Base-by-base conservation (phyloP, 106 monocot species). In the Gastrodia elata region DNA sequence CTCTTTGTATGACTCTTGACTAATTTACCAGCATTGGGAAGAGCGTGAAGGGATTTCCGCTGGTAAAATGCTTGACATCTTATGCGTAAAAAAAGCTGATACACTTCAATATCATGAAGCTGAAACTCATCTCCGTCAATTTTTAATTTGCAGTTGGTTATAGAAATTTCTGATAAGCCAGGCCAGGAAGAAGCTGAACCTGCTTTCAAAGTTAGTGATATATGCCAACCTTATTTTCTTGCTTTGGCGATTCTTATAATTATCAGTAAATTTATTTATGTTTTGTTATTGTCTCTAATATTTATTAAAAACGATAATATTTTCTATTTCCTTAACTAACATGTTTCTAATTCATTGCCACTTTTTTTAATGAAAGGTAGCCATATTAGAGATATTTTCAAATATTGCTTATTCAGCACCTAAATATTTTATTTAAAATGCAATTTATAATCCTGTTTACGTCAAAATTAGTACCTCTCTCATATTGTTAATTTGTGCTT, bases 161-260 rank as follows among this genome's bases (percentile, higher is more conserved):
- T 69, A 40, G 69, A 69, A 69, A 40, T 69, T 20, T 69, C 69
- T 69, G 69, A 69, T 22, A 69, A 26, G 24, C 69, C 69, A 10
- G 69, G 69, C 35, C 69, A 39, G 69, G 69, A 69, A 40, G 69
- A 69, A 69, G 69, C 69, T 41, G 69, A 69, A 22, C 69, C 69
- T 41, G 39, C 69, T 32, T 72, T 72, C 48, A 72, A 72, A 49
- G 71, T 72, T 16, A 72, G 71, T 72, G 27, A 49, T 70, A 6
- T 41, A 33, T 72, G 20, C 8, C 16, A 5, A 32, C 6, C 32
- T 72, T 15, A 18, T 43, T 46, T 46, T 11, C 39, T n/a, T 68
- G 68, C 20, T 5, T 20, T 68, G 11, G 13, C 22, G 39, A 10
- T 65, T 28, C 14, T 15, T 49, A 0, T 34, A 72, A 49, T 72